Conservation (phyloP, 179 eudicot genomes). For the Silene noctiflora region DNA sequence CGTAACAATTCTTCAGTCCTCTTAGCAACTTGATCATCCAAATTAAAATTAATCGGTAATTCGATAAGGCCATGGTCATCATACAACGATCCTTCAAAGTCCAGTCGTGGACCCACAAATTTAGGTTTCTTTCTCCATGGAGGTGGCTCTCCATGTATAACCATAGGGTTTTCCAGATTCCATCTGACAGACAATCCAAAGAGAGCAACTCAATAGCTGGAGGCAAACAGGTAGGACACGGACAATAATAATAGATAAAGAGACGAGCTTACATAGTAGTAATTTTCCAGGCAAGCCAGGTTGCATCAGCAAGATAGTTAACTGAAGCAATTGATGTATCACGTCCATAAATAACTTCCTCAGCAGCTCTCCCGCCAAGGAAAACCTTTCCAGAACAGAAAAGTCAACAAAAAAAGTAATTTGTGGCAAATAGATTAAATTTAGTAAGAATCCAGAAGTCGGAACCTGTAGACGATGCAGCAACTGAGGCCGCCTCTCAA, state of each 20-base stretch:
- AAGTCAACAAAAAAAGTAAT: constrained; percentile 9
- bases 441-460: constrained; percentile 11
- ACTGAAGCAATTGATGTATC: constrained; percentile 90
- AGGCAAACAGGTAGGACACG: constrained; percentile 5
- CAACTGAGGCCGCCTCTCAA: constrained; percentile 81
- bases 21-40: constrained; percentile 70
- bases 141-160: constrained; percentile 84
- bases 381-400: constrained; percentile 47
- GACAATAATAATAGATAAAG: neutral
- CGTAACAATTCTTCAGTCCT: constrained; percentile 68
- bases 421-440: constrained; percentile 4
- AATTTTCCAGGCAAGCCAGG: constrained; percentile 96
- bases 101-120: constrained; percentile 84
- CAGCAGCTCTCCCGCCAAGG: constrained; percentile 97
- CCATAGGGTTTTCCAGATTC: constrained; percentile 92
- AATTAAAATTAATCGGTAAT: constrained; percentile 62
- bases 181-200: constrained; percentile 44
- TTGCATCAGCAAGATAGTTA: constrained; percentile 90
- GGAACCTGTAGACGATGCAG: constrained; percentile 91
- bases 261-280: constrained; percentile 60
- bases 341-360: constrained; percentile 80
- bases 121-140: constrained; percentile 66
- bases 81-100: constrained; percentile 83
- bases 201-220: neutral
- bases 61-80: constrained; percentile 55